A percentile compares a stretch with the other conserved stretches of the same genome.
phyloP scores from a whole-genome alignment of 2,329 filamentous ascomycete species.

The Penicillium sp. region DNA sequence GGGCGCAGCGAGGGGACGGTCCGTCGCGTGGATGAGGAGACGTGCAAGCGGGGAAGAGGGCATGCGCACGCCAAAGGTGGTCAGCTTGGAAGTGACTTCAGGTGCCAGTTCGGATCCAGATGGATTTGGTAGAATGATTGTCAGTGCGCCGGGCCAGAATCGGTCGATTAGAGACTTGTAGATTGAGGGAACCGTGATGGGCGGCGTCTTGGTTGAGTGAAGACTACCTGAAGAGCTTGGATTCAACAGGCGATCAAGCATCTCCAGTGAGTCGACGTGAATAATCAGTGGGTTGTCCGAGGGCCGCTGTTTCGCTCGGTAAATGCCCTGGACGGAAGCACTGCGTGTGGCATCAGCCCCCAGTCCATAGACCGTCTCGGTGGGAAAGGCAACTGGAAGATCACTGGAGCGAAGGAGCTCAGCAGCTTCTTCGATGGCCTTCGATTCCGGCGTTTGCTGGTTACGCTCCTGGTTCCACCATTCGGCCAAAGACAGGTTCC shows the following conservation, averaged over 20 bases:
- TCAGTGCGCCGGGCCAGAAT: slow-evolving; percentile 96
- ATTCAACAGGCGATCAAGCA: slow-evolving; percentile 67
- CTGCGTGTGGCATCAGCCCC: slow-evolving; percentile 93
- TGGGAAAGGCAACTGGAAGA: slow-evolving; percentile 89
- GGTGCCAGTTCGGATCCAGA: slow-evolving; percentile 70
- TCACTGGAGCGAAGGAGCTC: slow-evolving; percentile 64
- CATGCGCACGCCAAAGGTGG: slow-evolving; percentile 88
- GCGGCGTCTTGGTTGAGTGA: slow-evolving; percentile 32
- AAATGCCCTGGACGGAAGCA: slow-evolving; percentile 85
- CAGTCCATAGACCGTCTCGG: slow-evolving; percentile 95
- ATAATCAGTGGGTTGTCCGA: slow-evolving; percentile 95
- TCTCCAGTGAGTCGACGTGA: slow-evolving; percentile 79
- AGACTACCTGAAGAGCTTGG: slow-evolving; percentile 29
- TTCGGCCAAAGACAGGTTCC: slow-evolving; percentile 35
- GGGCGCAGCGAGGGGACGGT: slow-evolving; percentile 81
- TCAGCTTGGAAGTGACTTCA: slow-evolving; percentile 86
- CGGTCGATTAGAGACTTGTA: slow-evolving; percentile 75
- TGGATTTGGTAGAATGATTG: slow-evolving; percentile 81
- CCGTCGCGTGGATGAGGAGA: slow-evolving; percentile 78
- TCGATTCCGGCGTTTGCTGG: slow-evolving; percentile 47
- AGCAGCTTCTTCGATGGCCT: slow-evolving; percentile 66
- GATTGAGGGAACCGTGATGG: slow-evolving; percentile 63
- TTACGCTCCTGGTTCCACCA: slow-evolving; percentile 43
- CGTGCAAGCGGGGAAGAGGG: slow-evolving; percentile 82
- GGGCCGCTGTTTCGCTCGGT: slow-evolving; percentile 83